A percentile compares a stretch with the other conserved stretches of the same genome.
These are phyloP conservation scores for Talaromyces sp. DNA, from an alignment of 2,329 filamentous ascomycete species.

Conservation along the genomic window DNA sequence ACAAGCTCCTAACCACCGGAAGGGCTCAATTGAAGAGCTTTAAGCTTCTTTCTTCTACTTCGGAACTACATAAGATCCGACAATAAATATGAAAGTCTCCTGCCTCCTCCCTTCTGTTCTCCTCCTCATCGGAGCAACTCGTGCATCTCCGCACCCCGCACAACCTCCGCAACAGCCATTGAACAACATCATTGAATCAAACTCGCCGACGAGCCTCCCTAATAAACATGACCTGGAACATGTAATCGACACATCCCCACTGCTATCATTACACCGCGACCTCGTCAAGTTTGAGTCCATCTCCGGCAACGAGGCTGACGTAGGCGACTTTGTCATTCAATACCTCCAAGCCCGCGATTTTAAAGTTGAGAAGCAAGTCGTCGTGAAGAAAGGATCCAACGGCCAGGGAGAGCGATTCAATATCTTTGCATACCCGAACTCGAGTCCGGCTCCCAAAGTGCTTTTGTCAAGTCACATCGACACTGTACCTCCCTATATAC, in stretches of 20 bases:
- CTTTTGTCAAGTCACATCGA: slow-evolving; percentile 74
- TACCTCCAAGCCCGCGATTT: slow-evolving; percentile 63
- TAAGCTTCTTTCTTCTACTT: not conserved
- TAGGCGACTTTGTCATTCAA: slow-evolving; percentile 65
- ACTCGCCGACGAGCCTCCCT: not conserved
- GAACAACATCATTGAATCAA: not conserved
- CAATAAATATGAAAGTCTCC: not conserved
- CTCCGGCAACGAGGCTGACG: slow-evolving; percentile 63
- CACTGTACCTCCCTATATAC: slow-evolving; percentile 53
- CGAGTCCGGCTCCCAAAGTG: slow-evolving; percentile 30
- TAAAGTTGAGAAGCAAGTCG: slow-evolving; percentile 58
- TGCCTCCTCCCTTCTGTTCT: not conserved
- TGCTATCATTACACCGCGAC: slow-evolving; percentile 70
- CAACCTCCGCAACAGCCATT: slow-evolving; percentile 9
- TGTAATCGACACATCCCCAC: slow-evolving; percentile 43
- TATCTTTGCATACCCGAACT: slow-evolving; percentile 61
- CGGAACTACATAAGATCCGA: too few relatives aligned
- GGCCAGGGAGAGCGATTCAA: slow-evolving; percentile 61
- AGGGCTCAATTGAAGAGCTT: not conserved
- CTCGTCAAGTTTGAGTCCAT: slow-evolving; percentile 74
- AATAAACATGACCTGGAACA: slow-evolving; percentile 27
- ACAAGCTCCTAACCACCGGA: not conserved
- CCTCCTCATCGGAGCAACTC: slow-evolving; percentile 10
- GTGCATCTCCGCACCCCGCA: slow-evolving; percentile 13
- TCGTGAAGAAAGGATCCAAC: slow-evolving; percentile 20